Evolutionary conservation across 1,139 yeast genomes (phyloP), one percentile per base, ranked within the genome.

Genomic region (Yamadazyma sp.): DNA sequence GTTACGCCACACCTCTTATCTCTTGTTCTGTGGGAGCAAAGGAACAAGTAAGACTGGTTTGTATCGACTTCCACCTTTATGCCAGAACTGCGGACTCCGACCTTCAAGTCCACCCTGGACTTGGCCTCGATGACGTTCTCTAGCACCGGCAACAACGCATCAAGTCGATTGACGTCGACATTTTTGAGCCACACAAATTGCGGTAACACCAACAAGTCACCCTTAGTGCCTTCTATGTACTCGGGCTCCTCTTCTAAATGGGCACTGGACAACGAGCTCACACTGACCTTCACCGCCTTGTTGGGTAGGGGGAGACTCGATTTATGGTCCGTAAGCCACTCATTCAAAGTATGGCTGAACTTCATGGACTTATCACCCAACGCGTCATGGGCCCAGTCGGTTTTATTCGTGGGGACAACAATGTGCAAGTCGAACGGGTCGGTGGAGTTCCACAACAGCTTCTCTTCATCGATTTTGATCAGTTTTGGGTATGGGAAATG

Each of bases 1-100:
- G 97, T 87, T 33, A 88, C 67, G 26, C 96, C 98, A 64, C 98
- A 92, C 45, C 94, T 73, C 59, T 88, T 91, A 59, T 92, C 98
- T 59, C 98, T 79, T 4, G 95, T 87, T 37, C 75, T 70, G 61
- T 92, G 98, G 1, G 97, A 89, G 54, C 98, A 92, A 34, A 92
- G 61, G 41, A 92, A 74, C 4, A 92, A 68, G 53, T 77, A 82
- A 1, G 92, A 75, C 38, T 66, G 63, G 47, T 75, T 75, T 2
- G 48, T 45, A 42, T 76, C 77, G 1, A 58, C 45, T 22, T 46
- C 51, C 3, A 64, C 43, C 11, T 15, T 15, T 3, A 28, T 12
- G 10, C 34, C 34, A 20, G 22, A 20, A 9, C 31, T 28, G 5
- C 11, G 25, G 2, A 31, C 14, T 4, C 45, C 45, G 10, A 37